Base-by-base conservation (phyloP, 495 filamentous ascomycete genomes). In the Annulohypoxylon nitens region DNA sequence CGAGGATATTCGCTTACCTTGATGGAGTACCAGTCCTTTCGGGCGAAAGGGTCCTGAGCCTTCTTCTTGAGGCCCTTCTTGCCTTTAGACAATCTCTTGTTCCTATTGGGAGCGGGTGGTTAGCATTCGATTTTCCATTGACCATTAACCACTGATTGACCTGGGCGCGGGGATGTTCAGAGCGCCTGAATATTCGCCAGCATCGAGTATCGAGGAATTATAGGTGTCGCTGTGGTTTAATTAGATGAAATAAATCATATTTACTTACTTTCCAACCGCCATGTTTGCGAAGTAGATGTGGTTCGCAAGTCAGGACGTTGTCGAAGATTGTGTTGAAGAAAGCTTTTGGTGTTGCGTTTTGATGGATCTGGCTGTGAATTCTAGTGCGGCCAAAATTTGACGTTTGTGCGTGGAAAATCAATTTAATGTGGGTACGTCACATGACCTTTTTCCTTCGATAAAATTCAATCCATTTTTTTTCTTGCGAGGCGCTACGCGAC, bases 1-100 rank as follows among this genome's bases (percentile, higher is more conserved):
- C 64, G 57, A 18, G n/a, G 14, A 20, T 50, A 23, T 54, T 36
- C 34, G 75, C 86, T 79, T 82, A 94, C 93, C 93, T 98, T 98
- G 83, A 99, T 90, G 73, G 91, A 92, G 87, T 93, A 99, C 92
- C 97, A 98, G 84, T 98, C 95, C 89, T 99, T 99, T 79, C 95
- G 91, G 80, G 94, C 87, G 87, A 99, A 99, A 76, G 96, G 97
- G 83, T 99, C 96, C 81, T 93, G 90, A 65, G 93, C 91, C 86
- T 93, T 95, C 96, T 99, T 99, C 93, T 99, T 99, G 80, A 99
- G 90, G 83, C 96, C 96, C 91, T 99, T 99, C 93, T 99, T 99
- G 88, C 96, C 97, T 89, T 99, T 99, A 59, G 96, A 98, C 87
- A 99, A 90, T 85, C 96, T 93, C 93, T 99, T 98, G 90, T 99